Percentiles rank a stretch among this genome's conserved stretches.
phyloP scores from a whole-genome alignment of 2,329 filamentous ascomycete species.

The Periconia digitata region DNA sequence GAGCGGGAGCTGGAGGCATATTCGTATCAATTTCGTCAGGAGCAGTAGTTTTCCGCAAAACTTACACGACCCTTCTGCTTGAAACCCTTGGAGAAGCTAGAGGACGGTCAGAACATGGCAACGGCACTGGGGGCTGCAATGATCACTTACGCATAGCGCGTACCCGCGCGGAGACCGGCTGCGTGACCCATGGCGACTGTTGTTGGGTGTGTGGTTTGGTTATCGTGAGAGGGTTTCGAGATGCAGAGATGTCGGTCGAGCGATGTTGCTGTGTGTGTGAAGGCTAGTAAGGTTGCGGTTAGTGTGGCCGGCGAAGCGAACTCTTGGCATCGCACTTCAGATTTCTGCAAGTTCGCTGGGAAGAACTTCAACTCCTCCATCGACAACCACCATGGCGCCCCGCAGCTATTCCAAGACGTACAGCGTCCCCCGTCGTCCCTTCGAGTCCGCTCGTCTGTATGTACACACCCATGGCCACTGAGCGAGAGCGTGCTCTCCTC shows the following conservation, averaged over 20 bases:
- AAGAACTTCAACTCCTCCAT: conserved; percentile 15
- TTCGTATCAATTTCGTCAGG: conserved; percentile 24
- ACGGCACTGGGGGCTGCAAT: conserved; percentile 6
- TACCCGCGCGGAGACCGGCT: conserved; percentile 49
- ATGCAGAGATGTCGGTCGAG: too few species aligned
- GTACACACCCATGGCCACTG: conserved; percentile 86
- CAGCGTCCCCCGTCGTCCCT: conserved; percentile 96
- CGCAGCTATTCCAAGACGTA: conserved; percentile 98
- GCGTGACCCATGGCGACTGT: conserved; percentile 56
- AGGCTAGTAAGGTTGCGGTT: too few species aligned
- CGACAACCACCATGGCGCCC: conserved; percentile 48
- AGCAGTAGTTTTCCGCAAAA: conserved; percentile 7
- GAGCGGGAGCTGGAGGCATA: conserved; percentile 65
- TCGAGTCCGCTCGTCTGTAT: conserved; percentile 99
- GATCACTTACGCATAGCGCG: conserved; percentile 44
- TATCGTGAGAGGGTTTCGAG: background rate
- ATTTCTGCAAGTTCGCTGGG: too few species aligned
- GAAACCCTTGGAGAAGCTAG: conserved; percentile 81
- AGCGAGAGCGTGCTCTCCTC: conserved; percentile 97
- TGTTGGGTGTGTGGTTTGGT: conserved; percentile 2
- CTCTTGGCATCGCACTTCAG: too few species aligned
- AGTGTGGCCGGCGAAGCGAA: too few species aligned
- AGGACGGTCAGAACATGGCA: conserved; percentile 20
- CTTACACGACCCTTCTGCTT: conserved; percentile 80
- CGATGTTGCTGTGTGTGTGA: too few species aligned